phyloP scores from a whole-genome alignment of 1,284 basidiomycete genomes.

The Xerocomus nothofagi region DNA sequence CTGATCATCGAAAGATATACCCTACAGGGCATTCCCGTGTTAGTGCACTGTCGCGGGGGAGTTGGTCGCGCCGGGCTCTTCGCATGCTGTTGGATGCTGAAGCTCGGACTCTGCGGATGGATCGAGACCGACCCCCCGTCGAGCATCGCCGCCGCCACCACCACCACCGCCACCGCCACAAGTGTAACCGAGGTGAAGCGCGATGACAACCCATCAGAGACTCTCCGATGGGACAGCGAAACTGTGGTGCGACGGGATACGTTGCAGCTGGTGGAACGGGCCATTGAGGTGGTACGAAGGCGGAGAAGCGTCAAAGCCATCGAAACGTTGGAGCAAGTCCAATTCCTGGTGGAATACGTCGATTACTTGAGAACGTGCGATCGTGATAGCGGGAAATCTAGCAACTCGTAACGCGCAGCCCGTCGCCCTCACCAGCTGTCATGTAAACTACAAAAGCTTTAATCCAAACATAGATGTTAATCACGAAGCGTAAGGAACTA shows the following conservation, averaged over 20 bases:
- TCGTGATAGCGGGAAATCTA: not conserved
- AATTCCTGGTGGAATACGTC: constrained; percentile 81
- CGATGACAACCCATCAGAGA: not conserved
- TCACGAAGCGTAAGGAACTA: constrained; percentile 12
- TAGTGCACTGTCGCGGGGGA: constrained; percentile 94
- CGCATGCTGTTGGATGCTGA: constrained; percentile 91
- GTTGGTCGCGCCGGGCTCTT: constrained; percentile 93
- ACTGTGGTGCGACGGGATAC: constrained; percentile 43
- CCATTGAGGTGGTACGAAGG: constrained; percentile 71
- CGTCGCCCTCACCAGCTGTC: not conserved
- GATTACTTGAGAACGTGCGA: constrained; percentile 52
- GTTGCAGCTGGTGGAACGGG: constrained; percentile 69
- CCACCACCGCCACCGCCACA: not conserved
- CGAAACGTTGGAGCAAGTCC: constrained; percentile 90
- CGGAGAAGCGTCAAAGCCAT: constrained; percentile 84
- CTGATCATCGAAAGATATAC: constrained; percentile 76
- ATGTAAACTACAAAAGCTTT: constrained; percentile 7
- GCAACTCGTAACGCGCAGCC: not conserved
- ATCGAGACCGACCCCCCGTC: constrained; percentile 35
- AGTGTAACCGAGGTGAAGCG: constrained; percentile 9
- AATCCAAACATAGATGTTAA: constrained; percentile 1
- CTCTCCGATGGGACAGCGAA: constrained; percentile 19
- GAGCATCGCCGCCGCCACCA: not conserved
- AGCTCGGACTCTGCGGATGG: constrained; percentile 85
- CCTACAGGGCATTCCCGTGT: constrained; percentile 68